These are phyloP conservation scores for Bipolaris victoriae DNA, from an alignment of 2,329 filamentous ascomycete genomes.

Conservation along the genomic window DNA sequence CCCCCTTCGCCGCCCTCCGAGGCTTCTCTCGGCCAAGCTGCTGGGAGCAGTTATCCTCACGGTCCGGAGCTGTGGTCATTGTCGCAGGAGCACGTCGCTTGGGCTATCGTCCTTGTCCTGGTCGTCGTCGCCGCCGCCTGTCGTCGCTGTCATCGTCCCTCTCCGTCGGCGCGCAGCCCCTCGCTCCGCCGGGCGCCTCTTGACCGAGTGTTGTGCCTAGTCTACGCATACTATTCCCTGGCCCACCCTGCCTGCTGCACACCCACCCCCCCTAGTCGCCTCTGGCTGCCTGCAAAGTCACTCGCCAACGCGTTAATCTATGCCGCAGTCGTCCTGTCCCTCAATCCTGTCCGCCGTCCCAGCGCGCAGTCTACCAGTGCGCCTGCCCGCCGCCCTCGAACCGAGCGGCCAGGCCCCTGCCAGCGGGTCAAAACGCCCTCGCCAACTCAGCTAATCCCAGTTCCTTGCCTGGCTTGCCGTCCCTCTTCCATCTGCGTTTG, in stretches of 20 bases:
- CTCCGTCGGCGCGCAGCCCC: background rate
- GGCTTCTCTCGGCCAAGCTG: slow-evolving; percentile 18
- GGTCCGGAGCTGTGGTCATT: background rate
- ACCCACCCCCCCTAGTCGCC: background rate
- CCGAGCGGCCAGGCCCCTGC: slow-evolving; percentile 30
- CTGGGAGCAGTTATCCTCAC: background rate
- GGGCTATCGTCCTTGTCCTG: too few species aligned
- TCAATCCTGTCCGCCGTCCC: too few species aligned
- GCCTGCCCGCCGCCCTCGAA: slow-evolving; percentile 21
- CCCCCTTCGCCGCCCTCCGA: slow-evolving; percentile 4
- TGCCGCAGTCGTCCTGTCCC: background rate
- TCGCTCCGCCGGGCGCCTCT: slow-evolving; percentile 11
- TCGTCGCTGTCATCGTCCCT: slow-evolving; percentile 11
- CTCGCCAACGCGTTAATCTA: slow-evolving; percentile 3
- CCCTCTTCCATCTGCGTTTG: slow-evolving; percentile 14
- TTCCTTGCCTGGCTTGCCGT: slow-evolving; percentile 19
- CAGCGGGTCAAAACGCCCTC: slow-evolving; percentile 25
- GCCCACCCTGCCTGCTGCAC: slow-evolving; percentile 5
- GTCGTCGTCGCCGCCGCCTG: too few species aligned
- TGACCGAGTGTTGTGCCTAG: background rate
- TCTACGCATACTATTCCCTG: slow-evolving; percentile 1
- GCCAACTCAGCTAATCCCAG: slow-evolving; percentile 32
- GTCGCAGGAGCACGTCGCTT: background rate
- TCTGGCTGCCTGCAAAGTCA: slow-evolving; percentile 1
- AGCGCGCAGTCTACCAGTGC: slow-evolving; percentile 5